These are phyloP conservation scores for Seiridium cupressi DNA, from an alignment of 2,329 filamentous ascomycete species.

Conservation along the genomic window DNA sequence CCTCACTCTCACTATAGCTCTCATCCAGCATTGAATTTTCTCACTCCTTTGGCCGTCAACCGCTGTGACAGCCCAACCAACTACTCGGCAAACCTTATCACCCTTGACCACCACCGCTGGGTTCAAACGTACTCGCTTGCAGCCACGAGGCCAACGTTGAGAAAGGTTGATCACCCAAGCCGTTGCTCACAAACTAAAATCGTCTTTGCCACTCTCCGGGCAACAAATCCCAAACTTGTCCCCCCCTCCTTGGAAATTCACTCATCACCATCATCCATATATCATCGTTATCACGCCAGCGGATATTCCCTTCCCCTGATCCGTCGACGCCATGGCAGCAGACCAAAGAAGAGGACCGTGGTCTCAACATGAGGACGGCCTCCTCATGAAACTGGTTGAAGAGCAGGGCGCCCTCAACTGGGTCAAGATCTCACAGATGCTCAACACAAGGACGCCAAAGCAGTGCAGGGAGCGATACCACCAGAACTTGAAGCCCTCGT, in stretches of 20 bases:
- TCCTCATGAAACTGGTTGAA: constrained; percentile 68
- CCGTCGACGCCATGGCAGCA: constrained; percentile 1
- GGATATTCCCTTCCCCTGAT: too few relatives aligned
- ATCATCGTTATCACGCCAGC: too few relatives aligned
- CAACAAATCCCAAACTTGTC: too few relatives aligned
- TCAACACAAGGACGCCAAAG: constrained; percentile 81
- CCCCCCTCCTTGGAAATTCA: too few relatives aligned
- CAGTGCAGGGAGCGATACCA: constrained; percentile 94
- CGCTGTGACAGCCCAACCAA: not conserved
- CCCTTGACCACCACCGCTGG: not conserved
- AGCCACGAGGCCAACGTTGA: not conserved
- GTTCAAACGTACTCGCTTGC: not conserved
- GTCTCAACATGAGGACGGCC: constrained; percentile 73
- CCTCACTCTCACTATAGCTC: not conserved
- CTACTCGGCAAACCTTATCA: not conserved
- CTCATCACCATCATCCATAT: too few relatives aligned
- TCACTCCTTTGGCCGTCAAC: not conserved
- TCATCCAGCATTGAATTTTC: not conserved
- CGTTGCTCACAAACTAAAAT: not conserved
- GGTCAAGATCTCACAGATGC: constrained; percentile 77
- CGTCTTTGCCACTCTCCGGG: not conserved
- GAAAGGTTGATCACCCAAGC: not conserved
- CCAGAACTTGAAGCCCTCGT: constrained; percentile 79
- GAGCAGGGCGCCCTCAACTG: constrained; percentile 79
- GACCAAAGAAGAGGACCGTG: constrained; percentile 67